Percentiles rank a stretch among this genome's conserved stretches.
These are phyloP conservation scores for Xylaria multiplex DNA, from an alignment of 2,329 filamentous ascomycete species.

Conservation along the genomic window DNA sequence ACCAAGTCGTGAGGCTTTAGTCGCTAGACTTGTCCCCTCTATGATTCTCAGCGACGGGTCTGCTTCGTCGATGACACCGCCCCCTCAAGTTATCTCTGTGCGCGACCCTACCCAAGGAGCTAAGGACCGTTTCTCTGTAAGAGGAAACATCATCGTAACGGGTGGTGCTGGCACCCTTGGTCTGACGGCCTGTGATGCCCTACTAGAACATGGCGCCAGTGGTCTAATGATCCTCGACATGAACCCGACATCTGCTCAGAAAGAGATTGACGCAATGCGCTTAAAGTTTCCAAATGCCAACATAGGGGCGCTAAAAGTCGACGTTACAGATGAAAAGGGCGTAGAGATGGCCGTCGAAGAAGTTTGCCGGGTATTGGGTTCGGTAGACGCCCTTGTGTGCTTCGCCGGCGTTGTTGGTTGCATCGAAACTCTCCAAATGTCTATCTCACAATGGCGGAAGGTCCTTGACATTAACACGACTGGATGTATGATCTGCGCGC, in stretches of 20 bases:
- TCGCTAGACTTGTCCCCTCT: slow-evolving; percentile 6
- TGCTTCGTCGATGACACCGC: slow-evolving; percentile 26
- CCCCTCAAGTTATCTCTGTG: neutral
- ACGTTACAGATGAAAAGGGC: slow-evolving; percentile 26
- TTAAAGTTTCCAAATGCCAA: slow-evolving; percentile 21
- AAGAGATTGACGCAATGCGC: slow-evolving; percentile 19
- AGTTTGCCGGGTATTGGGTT: slow-evolving; percentile 9
- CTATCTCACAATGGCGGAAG: slow-evolving; percentile 29
- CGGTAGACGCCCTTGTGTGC: slow-evolving; percentile 24
- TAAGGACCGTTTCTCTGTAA: slow-evolving; percentile 18
- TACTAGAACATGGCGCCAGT: slow-evolving; percentile 27
- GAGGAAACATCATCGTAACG: slow-evolving; percentile 23
- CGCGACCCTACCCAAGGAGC: slow-evolving; percentile 16
- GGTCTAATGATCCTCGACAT: slow-evolving; percentile 28
- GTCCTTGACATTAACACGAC: slow-evolving; percentile 28
- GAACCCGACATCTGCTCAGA: slow-evolving; percentile 19
- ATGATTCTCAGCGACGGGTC: slow-evolving; percentile 27
- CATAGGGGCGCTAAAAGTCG: slow-evolving; percentile 10
- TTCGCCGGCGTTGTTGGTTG: slow-evolving; percentile 30
- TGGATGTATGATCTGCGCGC: slow-evolving; percentile 22
- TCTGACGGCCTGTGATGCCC: slow-evolving; percentile 18
- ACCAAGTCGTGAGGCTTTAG: slow-evolving; percentile 17
- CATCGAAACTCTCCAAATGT: slow-evolving; percentile 25
- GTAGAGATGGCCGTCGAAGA: slow-evolving; percentile 17
- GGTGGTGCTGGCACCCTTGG: slow-evolving; percentile 18